Conservation (phyloP, 1,284 basidiomycete genomes). For the Sanghuangporus weigelae region DNA sequence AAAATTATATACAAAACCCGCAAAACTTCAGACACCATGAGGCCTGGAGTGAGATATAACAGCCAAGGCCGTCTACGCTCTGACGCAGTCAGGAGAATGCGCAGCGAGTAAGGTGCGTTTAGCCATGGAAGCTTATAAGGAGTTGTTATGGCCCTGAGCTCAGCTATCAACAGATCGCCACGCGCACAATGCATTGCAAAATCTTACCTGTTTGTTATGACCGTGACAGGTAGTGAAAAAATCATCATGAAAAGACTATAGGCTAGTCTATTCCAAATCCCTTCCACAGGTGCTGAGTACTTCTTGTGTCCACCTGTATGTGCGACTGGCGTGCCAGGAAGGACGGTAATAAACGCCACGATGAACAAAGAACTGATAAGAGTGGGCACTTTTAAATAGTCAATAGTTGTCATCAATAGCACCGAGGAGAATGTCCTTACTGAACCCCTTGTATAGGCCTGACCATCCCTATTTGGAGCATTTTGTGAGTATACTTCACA, state of each 20-base stretch:
- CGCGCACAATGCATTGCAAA: not conserved
- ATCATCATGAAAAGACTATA: constrained; percentile 66
- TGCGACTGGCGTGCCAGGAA: constrained; percentile 42
- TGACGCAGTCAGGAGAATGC: constrained; percentile 74
- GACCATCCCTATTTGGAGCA: constrained; percentile 50
- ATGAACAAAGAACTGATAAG: constrained; percentile 57
- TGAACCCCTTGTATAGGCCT: constrained; percentile 82
- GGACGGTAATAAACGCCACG: constrained; percentile 49
- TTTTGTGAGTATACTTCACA: not conserved
- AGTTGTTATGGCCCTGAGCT: constrained; percentile 73
- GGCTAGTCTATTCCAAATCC: constrained; percentile 55
- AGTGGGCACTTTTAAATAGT: constrained; percentile 55
- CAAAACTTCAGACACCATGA: constrained; percentile 62
- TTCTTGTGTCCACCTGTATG: constrained; percentile 55
- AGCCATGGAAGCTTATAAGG: constrained; percentile 76
- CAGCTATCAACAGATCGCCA: constrained; percentile 4
- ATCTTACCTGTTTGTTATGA: constrained; percentile 73
- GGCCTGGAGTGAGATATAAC: constrained; percentile 80
- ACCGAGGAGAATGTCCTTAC: constrained; percentile 37
- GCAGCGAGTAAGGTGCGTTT: constrained; percentile 55
- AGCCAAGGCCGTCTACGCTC: constrained; percentile 78
- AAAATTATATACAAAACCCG: constrained; percentile 68
- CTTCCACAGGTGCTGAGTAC: constrained; percentile 67
- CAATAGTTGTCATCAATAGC: not conserved
- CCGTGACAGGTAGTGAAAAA: constrained; percentile 74